Conservation (phyloP, 2,329 filamentous ascomycete species). For the Boeremia lycopersici region DNA sequence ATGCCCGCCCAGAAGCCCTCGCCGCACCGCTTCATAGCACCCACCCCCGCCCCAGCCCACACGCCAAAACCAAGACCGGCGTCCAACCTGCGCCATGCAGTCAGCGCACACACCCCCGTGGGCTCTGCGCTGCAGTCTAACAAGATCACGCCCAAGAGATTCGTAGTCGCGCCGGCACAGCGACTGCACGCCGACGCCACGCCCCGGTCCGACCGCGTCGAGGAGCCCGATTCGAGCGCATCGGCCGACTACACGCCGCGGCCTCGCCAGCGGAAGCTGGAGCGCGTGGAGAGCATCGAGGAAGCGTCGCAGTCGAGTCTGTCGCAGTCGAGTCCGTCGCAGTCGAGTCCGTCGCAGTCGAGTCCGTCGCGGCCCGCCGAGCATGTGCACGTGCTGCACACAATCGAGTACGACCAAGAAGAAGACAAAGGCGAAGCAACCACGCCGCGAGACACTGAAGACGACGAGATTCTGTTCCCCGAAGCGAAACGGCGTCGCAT, state of each 20-base stretch:
- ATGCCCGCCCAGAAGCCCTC: slow-evolving; percentile 14
- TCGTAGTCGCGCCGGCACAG: slow-evolving; percentile 32
- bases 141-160: slow-evolving; percentile 39
- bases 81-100: background rate
- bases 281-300: slow-evolving; percentile 45
- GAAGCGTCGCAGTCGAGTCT: slow-evolving; percentile 28
- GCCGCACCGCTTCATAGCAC: slow-evolving; percentile 16
- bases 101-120: background rate
- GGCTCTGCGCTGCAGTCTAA: slow-evolving; percentile 7
- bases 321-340: slow-evolving; percentile 28
- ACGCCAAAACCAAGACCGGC: slow-evolving; percentile 4
- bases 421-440: slow-evolving; percentile 4
- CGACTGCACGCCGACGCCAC: background rate
- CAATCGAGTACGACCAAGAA: slow-evolving; percentile 18
- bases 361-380: slow-evolving; percentile 20
- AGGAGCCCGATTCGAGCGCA: background rate
- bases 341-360: slow-evolving; percentile 24
- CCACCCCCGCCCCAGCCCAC: background rate
- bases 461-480: slow-evolving; percentile 40
- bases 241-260: background rate
- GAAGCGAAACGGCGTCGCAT: slow-evolving; percentile 35
- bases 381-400: slow-evolving; percentile 13
- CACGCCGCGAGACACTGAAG: background rate
- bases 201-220: background rate
- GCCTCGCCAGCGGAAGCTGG: slow-evolving; percentile 10